phyloP scores from a whole-genome alignment of 345 rosid species.

The sweet orange (Citrus sinensis) region DNA sequence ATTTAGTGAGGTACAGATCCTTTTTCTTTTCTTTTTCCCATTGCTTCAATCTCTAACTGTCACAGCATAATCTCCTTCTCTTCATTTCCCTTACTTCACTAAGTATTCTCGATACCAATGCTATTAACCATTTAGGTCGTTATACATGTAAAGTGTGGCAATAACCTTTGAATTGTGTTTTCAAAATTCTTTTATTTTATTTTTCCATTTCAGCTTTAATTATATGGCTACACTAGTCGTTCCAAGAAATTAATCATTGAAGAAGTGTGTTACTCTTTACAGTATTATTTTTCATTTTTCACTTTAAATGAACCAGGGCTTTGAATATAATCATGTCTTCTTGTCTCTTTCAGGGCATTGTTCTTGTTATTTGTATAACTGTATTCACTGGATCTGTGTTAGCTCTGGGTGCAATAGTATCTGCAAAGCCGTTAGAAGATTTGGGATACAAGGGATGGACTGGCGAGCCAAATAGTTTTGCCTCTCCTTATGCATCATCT shows the following conservation, averaged over 20 bases:
- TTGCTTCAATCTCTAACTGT: neutral
- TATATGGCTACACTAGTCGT: neutral
- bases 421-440: conserved; percentile 80
- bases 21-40: neutral
- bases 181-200: neutral
- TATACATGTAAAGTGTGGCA: neutral
- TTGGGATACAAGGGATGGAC: conserved; percentile 75
- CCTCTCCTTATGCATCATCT: conserved; percentile 85
- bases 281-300: neutral
- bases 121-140: neutral
- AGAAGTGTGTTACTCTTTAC: neutral
- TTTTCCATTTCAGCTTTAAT: conserved; percentile 1
- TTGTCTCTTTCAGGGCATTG: conserved; percentile 52
- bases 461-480: conserved; percentile 51
- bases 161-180: neutral
- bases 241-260: neutral
- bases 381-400: conserved; percentile 73
- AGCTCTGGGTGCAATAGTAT: conserved; percentile 83
- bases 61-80: neutral
- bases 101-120: neutral
- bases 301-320: neutral
- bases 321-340: conserved; percentile 11
- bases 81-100: neutral
- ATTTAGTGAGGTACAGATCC: neutral
- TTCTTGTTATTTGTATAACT: conserved; percentile 62